These are phyloP conservation scores for Naganishia vaughanmartiniae DNA, from an alignment of 768 basidiomycete species.

Conservation along the genomic window DNA sequence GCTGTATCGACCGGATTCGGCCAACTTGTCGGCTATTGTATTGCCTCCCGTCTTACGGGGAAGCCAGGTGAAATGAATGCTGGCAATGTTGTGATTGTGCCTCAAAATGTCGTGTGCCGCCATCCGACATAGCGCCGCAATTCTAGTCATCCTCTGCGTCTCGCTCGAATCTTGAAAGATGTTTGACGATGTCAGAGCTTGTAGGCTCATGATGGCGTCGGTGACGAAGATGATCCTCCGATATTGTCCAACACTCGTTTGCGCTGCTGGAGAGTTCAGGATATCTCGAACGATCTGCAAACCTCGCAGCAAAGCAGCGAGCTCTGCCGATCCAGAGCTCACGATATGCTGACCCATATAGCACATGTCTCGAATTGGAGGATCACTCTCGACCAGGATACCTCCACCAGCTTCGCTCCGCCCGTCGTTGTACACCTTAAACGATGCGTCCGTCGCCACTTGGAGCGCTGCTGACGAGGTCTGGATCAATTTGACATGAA, in stretches of 20 bases:
- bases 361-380: background rate
- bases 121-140: background rate
- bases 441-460: slow-evolving; percentile 2
- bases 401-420: background rate
- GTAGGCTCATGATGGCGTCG: slow-evolving; percentile 6
- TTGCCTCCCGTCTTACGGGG: background rate
- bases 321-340: background rate
- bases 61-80: slow-evolving; percentile 22
- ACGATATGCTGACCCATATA: background rate
- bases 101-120: background rate
- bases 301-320: slow-evolving; percentile 1
- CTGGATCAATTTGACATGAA: background rate
- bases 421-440: background rate
- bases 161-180: background rate
- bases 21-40: background rate
- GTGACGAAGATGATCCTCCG: background rate
- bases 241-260: background rate
- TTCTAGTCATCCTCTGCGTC: background rate
- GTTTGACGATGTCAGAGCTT: background rate
- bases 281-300: background rate
- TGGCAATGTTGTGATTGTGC: background rate
- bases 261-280: background rate
- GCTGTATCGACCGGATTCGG: background rate
- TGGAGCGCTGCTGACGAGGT: background rate
- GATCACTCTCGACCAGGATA: background rate